phyloP scores from a whole-genome alignment of 2,329 filamentous ascomycete genomes.

The Diaporthe humulicola region DNA sequence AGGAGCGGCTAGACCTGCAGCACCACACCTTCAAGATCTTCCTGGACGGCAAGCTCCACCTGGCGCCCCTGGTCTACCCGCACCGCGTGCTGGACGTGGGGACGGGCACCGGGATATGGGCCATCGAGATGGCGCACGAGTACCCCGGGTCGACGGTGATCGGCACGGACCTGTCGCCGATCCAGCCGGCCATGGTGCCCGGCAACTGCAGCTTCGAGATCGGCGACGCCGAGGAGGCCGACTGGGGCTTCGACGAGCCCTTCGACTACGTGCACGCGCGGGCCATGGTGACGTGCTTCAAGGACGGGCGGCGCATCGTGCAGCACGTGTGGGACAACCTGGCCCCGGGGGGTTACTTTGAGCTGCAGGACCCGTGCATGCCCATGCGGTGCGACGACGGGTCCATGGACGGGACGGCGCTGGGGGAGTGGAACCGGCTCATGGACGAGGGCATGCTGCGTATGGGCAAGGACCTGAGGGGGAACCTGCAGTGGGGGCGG shows the following conservation, averaged over 20 bases:
- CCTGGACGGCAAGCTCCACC: constrained; percentile 55
- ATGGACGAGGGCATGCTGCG: constrained; percentile 48
- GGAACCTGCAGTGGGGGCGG: constrained; percentile 45
- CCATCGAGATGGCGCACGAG: constrained; percentile 59
- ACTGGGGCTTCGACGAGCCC: constrained; percentile 62
- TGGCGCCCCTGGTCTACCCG: constrained; percentile 58
- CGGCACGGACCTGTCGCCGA: constrained; percentile 60
- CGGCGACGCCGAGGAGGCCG: constrained; percentile 63
- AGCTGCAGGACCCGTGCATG: constrained; percentile 51
- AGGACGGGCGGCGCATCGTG: constrained; percentile 62
- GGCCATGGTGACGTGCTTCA: constrained; percentile 62
- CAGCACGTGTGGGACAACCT: constrained; percentile 57
- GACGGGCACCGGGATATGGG: constrained; percentile 63
- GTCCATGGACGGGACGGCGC: constrained; percentile 48
- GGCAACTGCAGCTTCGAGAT: constrained; percentile 67
- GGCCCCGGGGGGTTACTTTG: constrained; percentile 55
- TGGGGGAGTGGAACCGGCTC: constrained; percentile 49
- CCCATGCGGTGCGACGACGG: constrained; percentile 48
- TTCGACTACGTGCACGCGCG: constrained; percentile 68
- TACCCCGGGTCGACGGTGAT: constrained; percentile 54
- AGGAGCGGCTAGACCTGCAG: constrained; percentile 54
- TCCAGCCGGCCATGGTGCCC: constrained; percentile 58
- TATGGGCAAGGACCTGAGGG: constrained; percentile 48
- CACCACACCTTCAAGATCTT: constrained; percentile 56
- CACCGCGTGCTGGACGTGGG: constrained; percentile 62